Percentiles rank a stretch among this genome's conserved stretches.
Conservation (phyloP, 352 stramenopile species). For the Pythium dissotocum region DNA sequence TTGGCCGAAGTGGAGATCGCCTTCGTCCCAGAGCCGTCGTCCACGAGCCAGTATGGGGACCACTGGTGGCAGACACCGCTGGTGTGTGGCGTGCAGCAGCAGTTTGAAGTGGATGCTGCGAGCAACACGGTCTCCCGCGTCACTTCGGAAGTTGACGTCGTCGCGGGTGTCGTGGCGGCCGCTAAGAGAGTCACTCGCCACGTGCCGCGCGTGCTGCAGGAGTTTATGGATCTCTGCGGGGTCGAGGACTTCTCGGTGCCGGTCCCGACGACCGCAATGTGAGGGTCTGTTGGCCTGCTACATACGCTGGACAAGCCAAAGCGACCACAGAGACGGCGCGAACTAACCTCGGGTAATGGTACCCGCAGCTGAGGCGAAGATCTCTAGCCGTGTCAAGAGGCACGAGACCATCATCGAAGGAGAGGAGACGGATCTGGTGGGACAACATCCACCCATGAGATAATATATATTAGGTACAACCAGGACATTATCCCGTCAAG, state of each 20-base stretch:
- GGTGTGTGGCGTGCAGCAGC: slow-evolving; percentile 44
- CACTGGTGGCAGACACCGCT: slow-evolving; percentile 5
- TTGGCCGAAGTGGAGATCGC: slow-evolving; percentile 1
- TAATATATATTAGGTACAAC: too few relatives aligned
- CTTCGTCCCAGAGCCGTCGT: neutral
- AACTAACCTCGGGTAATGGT: too few relatives aligned
- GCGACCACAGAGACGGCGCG: too few relatives aligned
- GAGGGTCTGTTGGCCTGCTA: too few relatives aligned
- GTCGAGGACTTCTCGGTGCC: too few relatives aligned
- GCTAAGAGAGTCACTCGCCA: neutral
- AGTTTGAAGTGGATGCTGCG: slow-evolving; percentile 42
- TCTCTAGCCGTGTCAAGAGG: too few relatives aligned
- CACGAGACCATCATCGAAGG: too few relatives aligned
- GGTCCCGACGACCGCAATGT: neutral
- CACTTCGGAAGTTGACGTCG: slow-evolving; percentile 49
- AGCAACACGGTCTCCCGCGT: slow-evolving; percentile 35
- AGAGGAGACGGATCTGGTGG: too few relatives aligned
- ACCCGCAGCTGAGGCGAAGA: too few relatives aligned
- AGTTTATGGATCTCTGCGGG: neutral
- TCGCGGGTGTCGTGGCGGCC: slow-evolving; percentile 22
- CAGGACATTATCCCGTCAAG: too few relatives aligned
- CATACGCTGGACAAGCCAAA: too few relatives aligned
- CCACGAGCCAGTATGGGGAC: neutral
- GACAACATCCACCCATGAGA: too few relatives aligned
- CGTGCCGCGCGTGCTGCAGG: neutral